These are phyloP conservation scores for Smittium culicis DNA, from an alignment of 371 early-diverging fungal genomes.

Conservation along the genomic window DNA sequence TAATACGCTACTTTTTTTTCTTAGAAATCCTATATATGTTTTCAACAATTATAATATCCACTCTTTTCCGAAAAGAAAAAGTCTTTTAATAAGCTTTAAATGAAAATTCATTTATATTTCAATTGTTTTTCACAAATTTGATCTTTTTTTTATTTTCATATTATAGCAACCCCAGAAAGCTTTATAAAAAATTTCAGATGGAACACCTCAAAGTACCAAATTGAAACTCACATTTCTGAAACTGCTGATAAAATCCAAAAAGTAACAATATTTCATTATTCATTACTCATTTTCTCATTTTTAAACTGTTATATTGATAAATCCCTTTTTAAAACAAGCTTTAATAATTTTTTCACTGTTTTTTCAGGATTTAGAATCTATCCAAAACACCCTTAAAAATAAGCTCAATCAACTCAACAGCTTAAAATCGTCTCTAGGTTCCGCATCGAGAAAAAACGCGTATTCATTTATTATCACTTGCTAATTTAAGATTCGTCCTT, in stretches of 20 bases:
- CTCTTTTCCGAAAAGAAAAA: no score
- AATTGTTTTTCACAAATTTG: neutral
- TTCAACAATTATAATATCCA: neutral
- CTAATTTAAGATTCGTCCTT: no score
- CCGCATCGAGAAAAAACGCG: neutral
- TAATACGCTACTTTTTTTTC: no score
- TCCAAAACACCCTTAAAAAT: neutral
- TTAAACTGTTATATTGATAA: no score
- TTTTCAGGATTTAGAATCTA: conserved; percentile 7
- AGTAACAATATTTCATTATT: neutral
- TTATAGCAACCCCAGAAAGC: neutral
- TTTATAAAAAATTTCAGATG: conserved; percentile 1
- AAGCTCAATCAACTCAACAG: neutral
- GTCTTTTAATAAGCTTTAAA: no score
- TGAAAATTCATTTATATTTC: no score
- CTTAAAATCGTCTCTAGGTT: neutral
- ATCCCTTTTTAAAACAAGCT: neutral
- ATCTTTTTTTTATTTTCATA: neutral
- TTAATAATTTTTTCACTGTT: no score
- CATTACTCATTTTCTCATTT: no score
- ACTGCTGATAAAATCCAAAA: neutral
- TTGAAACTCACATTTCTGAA: neutral
- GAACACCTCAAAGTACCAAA: conserved; percentile 4
- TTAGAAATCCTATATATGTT: neutral
- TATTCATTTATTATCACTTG: neutral